Conservation (phyloP, 2,329 filamentous ascomycete genomes). For the Canariomyces notabilis region DNA sequence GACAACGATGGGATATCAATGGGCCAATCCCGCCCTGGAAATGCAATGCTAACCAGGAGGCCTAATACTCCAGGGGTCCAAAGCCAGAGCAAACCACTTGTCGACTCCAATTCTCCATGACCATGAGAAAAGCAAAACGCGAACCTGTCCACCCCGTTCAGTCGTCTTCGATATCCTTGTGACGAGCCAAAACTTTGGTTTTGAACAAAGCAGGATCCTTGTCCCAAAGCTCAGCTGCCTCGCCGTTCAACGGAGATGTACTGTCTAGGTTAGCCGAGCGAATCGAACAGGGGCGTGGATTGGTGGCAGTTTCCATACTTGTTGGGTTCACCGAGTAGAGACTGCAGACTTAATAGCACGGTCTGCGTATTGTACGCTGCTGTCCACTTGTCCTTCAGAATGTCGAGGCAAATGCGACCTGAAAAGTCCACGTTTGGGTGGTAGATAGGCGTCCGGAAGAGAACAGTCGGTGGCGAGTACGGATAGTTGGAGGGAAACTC, state of each 20-base stretch:
- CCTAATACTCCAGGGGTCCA: slow-evolving; percentile 17
- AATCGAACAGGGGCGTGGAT: background rate
- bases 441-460: slow-evolving; percentile 98
- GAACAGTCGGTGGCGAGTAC: slow-evolving; percentile 81
- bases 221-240: slow-evolving; percentile 95
- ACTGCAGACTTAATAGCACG: slow-evolving; percentile 88
- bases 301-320: slow-evolving; percentile 60
- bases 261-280: slow-evolving; percentile 40
- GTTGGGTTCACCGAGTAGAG: slow-evolving; percentile 92
- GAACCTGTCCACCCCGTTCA: slow-evolving; percentile 29
- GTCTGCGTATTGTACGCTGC: slow-evolving; percentile 96
- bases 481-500: slow-evolving; percentile 90
- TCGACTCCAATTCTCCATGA: slow-evolving; percentile 38
- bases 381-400: slow-evolving; percentile 98
- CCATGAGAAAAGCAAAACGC: slow-evolving; percentile 7
- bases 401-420: slow-evolving; percentile 93
- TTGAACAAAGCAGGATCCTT: slow-evolving; percentile 83
- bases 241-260: slow-evolving; percentile 88
- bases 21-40: slow-evolving; percentile 24
- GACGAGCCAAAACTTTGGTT: slow-evolving; percentile 60
- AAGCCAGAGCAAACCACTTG: slow-evolving; percentile 10
- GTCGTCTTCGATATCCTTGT: slow-evolving; percentile 62
- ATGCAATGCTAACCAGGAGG: slow-evolving; percentile 23
- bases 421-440: slow-evolving; percentile 98
- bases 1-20: slow-evolving; percentile 25